Conservation (phyloP, 495 filamentous ascomycete species). For the Xanthoparmelia taractica region DNA sequence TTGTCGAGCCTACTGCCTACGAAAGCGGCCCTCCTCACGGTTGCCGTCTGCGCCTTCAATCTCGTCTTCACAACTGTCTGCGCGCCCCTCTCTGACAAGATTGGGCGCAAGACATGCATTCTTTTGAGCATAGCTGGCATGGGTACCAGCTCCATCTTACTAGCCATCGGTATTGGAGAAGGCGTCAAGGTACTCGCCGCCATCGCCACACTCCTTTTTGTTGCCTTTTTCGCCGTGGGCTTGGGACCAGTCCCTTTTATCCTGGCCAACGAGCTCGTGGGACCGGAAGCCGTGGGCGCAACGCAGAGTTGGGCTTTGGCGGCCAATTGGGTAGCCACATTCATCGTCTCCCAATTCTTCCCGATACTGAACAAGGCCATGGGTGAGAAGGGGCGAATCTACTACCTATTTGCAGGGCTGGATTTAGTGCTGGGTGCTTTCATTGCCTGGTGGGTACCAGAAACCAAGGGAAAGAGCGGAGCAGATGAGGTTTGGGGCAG, state of each 20-base stretch:
- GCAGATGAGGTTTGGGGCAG: slow-evolving; percentile 86
- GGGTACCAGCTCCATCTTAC: slow-evolving; percentile 61
- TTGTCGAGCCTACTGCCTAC: slow-evolving; percentile 68
- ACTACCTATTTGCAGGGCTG: slow-evolving; percentile 75
- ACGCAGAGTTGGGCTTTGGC: slow-evolving; percentile 77
- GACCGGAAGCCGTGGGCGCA: slow-evolving; percentile 78
- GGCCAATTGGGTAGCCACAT: slow-evolving; percentile 86
- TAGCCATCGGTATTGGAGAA: slow-evolving; percentile 68
- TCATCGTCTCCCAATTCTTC: slow-evolving; percentile 88
- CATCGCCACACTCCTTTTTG: slow-evolving; percentile 72
- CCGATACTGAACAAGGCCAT: slow-evolving; percentile 70
- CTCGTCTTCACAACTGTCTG: slow-evolving; percentile 70
- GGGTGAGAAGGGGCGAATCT: slow-evolving; percentile 71
- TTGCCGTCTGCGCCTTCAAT: slow-evolving; percentile 79
- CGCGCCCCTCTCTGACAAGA: slow-evolving; percentile 74
- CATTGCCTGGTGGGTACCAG: slow-evolving; percentile 63
- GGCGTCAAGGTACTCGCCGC: slow-evolving; percentile 66
- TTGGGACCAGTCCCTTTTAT: slow-evolving; percentile 93
- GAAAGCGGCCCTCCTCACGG: slow-evolving; percentile 69
- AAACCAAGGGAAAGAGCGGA: slow-evolving; percentile 73
- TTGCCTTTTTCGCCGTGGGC: slow-evolving; percentile 82
- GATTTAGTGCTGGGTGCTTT: slow-evolving; percentile 59
- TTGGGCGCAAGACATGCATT: slow-evolving; percentile 78
- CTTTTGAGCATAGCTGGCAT: slow-evolving; percentile 75
- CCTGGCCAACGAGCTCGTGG: slow-evolving; percentile 80